Evolutionary conservation across 2,329 filamentous ascomycete genomes (phyloP).

Genomic region (Diaporthe velutina): DNA sequence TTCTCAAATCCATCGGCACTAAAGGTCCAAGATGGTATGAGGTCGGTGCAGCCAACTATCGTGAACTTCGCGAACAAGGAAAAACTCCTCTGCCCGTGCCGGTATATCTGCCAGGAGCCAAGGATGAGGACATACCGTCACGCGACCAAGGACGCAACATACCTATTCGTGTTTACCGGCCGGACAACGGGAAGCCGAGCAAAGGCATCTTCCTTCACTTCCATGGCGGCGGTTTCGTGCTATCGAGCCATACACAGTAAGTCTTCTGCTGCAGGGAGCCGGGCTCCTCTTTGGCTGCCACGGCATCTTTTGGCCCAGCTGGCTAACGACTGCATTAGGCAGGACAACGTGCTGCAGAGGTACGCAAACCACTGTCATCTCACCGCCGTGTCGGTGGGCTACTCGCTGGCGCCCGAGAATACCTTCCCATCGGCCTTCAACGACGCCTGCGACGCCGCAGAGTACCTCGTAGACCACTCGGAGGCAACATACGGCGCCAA

Average conservation of each 20-base stretch:
- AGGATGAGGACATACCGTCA: constrained; percentile 63
- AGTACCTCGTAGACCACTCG: constrained; percentile 64
- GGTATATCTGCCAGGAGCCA: constrained; percentile 57
- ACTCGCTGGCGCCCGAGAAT: constrained; percentile 71
- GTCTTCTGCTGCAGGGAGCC: background rate
- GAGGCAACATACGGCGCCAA: constrained; percentile 57
- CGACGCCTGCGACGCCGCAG: constrained; percentile 69
- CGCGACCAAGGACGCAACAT: constrained; percentile 63
- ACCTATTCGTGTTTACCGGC: constrained; percentile 58
- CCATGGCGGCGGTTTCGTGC: constrained; percentile 63
- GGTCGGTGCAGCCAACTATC: constrained; percentile 66
- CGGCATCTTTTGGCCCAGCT: background rate
- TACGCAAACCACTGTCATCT: constrained; percentile 63
- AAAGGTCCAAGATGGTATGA: constrained; percentile 43
- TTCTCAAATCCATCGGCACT: constrained; percentile 32
- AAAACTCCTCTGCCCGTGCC: constrained; percentile 64
- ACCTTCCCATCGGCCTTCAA: constrained; percentile 67
- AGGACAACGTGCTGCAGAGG: constrained; percentile 56
- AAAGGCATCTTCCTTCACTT: constrained; percentile 66
- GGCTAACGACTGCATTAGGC: background rate
- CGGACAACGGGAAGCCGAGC: constrained; percentile 54
- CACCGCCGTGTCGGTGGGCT: constrained; percentile 67
- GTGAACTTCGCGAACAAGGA: constrained; percentile 65
- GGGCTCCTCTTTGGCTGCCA: constrained; percentile 9
- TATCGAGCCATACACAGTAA: constrained; percentile 43